Evolutionary conservation across 495 filamentous ascomycete genomes (phyloP), one percentile per base, ranked within the genome.

Genomic region (Tuber umbilicatum): DNA sequence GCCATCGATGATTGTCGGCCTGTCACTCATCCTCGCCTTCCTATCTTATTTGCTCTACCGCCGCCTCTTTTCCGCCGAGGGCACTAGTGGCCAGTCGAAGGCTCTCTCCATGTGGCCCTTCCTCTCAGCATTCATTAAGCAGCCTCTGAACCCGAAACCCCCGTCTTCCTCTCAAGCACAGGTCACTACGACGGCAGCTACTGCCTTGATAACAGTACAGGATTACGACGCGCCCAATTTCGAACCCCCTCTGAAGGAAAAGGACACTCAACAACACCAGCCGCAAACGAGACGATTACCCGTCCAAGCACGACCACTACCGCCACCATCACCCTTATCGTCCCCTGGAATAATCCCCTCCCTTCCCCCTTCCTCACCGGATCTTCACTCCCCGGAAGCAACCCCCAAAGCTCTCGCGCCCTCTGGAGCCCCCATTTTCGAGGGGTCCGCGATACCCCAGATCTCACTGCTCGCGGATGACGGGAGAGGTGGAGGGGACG

Each of bases 1-100:
- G 77, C 50, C 77, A 69, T 72, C 60, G 72, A 78, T 81, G 79
- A 76, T 81, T 72, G 75, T 78, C 74, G 79, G 75, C 73, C 70
- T 81, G 43, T 81, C 79, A 64, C 73, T 81, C 60, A 73, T 81
- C 69, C 64, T 81, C 55, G 79, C 70, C 70, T 73, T 81, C 43
- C 73, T 81, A 45, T 78, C 80, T 27, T 81, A 81, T 73, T 69
- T 81, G 43, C 73, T 78, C 73, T 81, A 81, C 71, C 79, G 80
- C 17, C 73, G 67, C 68, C 78, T 80, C 35, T 70, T 72, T 68
- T 79, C 70, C 70, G 27, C 55, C 55, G 76, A 74, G 35, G 73
- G 42, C 69, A 72, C 76, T 78, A 71, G 70, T 72, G 76, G 75
- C 16, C 50, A 69, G 41, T 55, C 75, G 21, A 41, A 40, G 2